Percentiles rank a stretch among this genome's conserved stretches.
These are phyloP conservation scores for Tetrapisispora nanseiensis DNA, from an alignment of 805 yeast genomes.

Conservation along the genomic window DNA sequence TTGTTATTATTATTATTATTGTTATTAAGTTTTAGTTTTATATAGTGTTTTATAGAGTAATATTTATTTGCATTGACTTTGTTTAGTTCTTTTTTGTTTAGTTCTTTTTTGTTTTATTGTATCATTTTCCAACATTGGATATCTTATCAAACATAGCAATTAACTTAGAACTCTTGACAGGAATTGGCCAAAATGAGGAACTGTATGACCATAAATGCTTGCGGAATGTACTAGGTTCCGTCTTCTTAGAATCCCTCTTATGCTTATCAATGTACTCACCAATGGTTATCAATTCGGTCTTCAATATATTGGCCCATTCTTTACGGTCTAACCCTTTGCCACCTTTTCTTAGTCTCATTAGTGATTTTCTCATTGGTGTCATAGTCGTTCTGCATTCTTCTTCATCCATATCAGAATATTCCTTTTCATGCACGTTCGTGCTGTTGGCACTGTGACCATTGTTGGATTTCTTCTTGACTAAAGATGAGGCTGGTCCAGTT, in stretches of 20 bases:
- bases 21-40: no score
- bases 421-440: constrained; percentile 28
- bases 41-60: no score
- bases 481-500: constrained; percentile 17
- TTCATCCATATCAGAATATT: constrained; percentile 72
- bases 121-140: constrained; percentile 1
- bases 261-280: constrained; percentile 56
- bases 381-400: constrained; percentile 47
- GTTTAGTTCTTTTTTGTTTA: no score
- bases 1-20: no score
- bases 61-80: no score
- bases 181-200: constrained; percentile 78
- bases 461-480: constrained; percentile 5
- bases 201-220: constrained; percentile 82
- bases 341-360: constrained; percentile 59
- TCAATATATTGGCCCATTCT: constrained; percentile 62
- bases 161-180: constrained; percentile 64
- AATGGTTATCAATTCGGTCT: constrained; percentile 53
- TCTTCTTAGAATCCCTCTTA: constrained; percentile 21
- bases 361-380: constrained; percentile 57
- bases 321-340: constrained; percentile 59
- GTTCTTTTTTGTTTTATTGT: no score
- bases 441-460: not conserved
- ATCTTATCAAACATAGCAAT: constrained; percentile 66
- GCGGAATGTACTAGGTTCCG: constrained; percentile 33